phyloP scores from a whole-genome alignment of 169 alveolate genomes.

The Hepatocystis sp. region DNA sequence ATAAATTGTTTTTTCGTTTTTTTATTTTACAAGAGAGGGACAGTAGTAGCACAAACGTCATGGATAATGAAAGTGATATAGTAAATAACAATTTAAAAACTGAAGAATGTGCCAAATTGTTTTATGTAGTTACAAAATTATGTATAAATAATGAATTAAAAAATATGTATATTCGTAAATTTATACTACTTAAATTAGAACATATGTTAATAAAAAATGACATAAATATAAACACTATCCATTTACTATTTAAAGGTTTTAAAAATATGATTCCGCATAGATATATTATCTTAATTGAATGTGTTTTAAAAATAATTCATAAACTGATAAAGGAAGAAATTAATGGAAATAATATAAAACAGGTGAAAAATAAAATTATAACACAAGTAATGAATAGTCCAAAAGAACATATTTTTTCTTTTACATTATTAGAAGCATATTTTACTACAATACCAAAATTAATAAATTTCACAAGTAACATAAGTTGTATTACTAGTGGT shows the following conservation, averaged over 20 bases:
- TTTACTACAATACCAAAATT: slow-evolving; percentile 41
- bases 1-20: slow-evolving; percentile 32
- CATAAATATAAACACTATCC: background rate
- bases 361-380: no score
- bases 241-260: slow-evolving; percentile 12
- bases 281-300: slow-evolving; percentile 13
- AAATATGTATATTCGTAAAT: slow-evolving; percentile 24
- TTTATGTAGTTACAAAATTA: slow-evolving; percentile 44
- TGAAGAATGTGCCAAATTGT: slow-evolving; percentile 32
- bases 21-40: background rate
- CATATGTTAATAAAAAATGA: slow-evolving; percentile 7
- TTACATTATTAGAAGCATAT: slow-evolving; percentile 39
- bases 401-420: no score
- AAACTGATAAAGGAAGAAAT: background rate
- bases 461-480: slow-evolving; percentile 31
- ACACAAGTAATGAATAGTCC: no score
- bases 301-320: background rate
- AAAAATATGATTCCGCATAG: slow-evolving; percentile 65
- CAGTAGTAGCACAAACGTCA: no score
- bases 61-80: background rate
- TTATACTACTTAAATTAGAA: slow-evolving; percentile 24
- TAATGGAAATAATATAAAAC: background rate
- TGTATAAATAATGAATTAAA: slow-evolving; percentile 4
- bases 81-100: background rate
- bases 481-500: slow-evolving; percentile 9